Evolutionary conservation across 1,139 yeast species (phyloP).

Genomic region (Debaryomyces sp.): DNA sequence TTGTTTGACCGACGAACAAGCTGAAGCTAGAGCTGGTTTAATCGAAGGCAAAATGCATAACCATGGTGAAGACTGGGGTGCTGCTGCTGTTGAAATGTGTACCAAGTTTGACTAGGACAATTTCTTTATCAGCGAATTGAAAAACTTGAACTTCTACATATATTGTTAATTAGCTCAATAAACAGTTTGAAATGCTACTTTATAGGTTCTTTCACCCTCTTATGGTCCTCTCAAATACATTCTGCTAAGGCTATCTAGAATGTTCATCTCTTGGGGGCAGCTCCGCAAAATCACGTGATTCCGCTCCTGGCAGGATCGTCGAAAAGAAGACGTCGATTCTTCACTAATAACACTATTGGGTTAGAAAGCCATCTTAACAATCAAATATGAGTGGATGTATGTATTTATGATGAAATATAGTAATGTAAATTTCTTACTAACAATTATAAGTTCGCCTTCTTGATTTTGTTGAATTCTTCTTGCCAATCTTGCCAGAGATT

Average conservation of each 20-base stretch:
- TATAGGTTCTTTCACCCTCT: not conserved
- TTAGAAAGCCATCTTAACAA: not conserved
- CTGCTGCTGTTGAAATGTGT: constrained; percentile 98
- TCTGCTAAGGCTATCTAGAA: not conserved
- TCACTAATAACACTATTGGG: not conserved
- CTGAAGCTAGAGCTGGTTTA: constrained; percentile 91
- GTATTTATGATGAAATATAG: constrained; percentile 9
- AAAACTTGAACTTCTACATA: no score
- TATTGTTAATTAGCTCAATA: not conserved
- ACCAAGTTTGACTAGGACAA: constrained; percentile 38
- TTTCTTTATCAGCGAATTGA: not conserved
- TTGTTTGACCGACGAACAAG: constrained; percentile 92
- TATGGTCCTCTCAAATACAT: not conserved
- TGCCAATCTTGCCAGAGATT: constrained; percentile 81
- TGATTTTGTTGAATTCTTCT: constrained; percentile 82
- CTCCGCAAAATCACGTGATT: not conserved
- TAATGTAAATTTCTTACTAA: constrained; percentile 15
- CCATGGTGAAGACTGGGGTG: constrained; percentile 99
- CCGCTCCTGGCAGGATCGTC: constrained; percentile 1
- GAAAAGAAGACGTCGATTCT: constrained; percentile 1
- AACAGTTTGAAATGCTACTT: not conserved
- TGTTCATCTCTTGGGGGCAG: not conserved
- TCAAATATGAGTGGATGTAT: constrained; percentile 25
- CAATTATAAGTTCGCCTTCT: constrained; percentile 65
- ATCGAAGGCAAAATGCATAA: constrained; percentile 76